phyloP scores from a whole-genome alignment of 345 rosid species.

The Aquilaria malaccensis region DNA sequence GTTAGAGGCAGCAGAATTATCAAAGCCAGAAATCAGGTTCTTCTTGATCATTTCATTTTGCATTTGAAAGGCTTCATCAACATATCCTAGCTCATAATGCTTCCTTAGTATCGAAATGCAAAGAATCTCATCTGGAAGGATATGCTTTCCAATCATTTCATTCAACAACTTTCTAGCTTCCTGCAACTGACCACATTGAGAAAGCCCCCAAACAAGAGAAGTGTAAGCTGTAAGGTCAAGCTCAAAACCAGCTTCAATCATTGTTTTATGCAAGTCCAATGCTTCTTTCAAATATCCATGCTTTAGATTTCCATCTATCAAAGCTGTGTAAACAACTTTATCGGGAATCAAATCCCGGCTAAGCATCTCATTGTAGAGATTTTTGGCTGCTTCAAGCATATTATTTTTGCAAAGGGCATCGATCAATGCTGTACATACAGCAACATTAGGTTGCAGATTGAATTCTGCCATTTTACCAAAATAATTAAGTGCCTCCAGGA shows the following conservation, averaged over 20 bases:
- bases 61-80: slow-evolving; percentile 43
- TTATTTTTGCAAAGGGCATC: slow-evolving; percentile 70
- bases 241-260: slow-evolving; percentile 50
- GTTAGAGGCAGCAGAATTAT: slow-evolving; percentile 21
- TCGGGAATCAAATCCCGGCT: slow-evolving; percentile 41
- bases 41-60: slow-evolving; percentile 37
- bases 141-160: slow-evolving; percentile 57
- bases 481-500: slow-evolving; percentile 47
- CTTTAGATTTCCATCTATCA: slow-evolving; percentile 60
- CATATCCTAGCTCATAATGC: slow-evolving; percentile 45
- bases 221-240: slow-evolving; percentile 70
- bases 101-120: slow-evolving; percentile 48
- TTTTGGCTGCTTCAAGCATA: slow-evolving; percentile 42
- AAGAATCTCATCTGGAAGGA: slow-evolving; percentile 54
- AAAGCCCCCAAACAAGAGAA: slow-evolving; percentile 53
- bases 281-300: slow-evolving; percentile 47
- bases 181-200: slow-evolving; percentile 42
- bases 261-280: slow-evolving; percentile 34
- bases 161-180: slow-evolving; percentile 42
- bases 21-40: slow-evolving; percentile 26
- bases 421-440: slow-evolving; percentile 56
- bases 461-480: slow-evolving; percentile 38
- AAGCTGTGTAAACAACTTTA: slow-evolving; percentile 46
- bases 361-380: slow-evolving; percentile 42
- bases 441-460: slow-evolving; percentile 48